Base-by-base conservation (phyloP, 345 rosid species). In the Anastatica hierochuntica region DNA sequence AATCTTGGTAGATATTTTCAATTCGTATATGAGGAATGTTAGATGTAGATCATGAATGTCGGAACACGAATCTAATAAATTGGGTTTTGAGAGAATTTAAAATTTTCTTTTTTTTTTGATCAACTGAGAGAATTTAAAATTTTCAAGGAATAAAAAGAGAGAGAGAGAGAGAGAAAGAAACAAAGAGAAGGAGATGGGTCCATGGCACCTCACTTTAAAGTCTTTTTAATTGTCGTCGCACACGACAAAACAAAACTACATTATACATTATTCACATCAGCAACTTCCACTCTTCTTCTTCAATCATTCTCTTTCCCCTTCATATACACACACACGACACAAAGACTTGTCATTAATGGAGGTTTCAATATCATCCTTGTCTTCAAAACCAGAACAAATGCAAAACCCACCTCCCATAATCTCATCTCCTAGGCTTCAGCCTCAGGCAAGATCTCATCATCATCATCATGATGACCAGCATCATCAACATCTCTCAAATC, bases 391-490 rank as follows among this genome's bases (percentile, higher is more conserved):
- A 60, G 66, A 74, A 56, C 81, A 79, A 40, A 73, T 42, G 64
- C 79, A 56, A 33, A 74, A 71, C 72, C 62, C 74, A 59, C 71
- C 90, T 78, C 75, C 83, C 19, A 29, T 63, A 30, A 72, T 62
- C 73, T 74, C 88, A 42, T 51, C 70, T 51, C 42, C 88, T 84
- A 41, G 69, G 52, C 56, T 54, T 39, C 77, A 64, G 49, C 57
- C 58, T 50, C 70, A 58, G 37, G 67, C 62, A 63, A 74, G 73
- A 43, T 55, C 54, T 30, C 58, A 2, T 53, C n/a, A n/a, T 39
- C 41, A 14, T 60, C 80, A 67, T 85, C 79, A 85, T 83, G 80
- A 83, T 83, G 69, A 88, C 68, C 66, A 57, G 3, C 33, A 29
- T 29, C 6, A 29, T 50, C 64, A 67, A 19, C 51, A 67, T 53